Percentiles rank a stretch among this genome's conserved stretches.
Conservation (phyloP, 805 yeast genomes). For the Metschnikowia lachancei region DNA sequence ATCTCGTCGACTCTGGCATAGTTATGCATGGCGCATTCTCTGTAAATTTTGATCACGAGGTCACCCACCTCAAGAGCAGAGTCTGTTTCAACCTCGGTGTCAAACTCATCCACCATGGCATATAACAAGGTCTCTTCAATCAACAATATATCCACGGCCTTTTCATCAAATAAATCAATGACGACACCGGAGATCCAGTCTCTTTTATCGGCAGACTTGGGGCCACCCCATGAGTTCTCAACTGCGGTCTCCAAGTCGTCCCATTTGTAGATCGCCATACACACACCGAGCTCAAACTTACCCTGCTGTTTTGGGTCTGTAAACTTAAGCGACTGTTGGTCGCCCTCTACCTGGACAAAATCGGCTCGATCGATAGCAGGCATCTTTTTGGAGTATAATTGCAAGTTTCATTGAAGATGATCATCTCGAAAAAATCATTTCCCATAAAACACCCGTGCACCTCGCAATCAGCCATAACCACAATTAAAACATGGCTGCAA, state of each 20-base stretch:
- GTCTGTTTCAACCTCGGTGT: slow-evolving; percentile 82
- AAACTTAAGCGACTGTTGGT: slow-evolving; percentile 39
- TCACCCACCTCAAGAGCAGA: slow-evolving; percentile 75
- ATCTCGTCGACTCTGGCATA: slow-evolving; percentile 56
- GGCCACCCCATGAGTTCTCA: slow-evolving; percentile 93
- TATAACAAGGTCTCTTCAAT: slow-evolving; percentile 82
- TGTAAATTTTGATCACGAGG: slow-evolving; percentile 61
- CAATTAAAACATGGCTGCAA: slow-evolving; percentile 17
- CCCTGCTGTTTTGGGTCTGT: slow-evolving; percentile 68
- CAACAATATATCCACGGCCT: slow-evolving; percentile 68
- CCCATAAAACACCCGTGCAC: slow-evolving; percentile 11
- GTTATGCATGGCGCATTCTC: slow-evolving; percentile 54
- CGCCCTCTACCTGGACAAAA: slow-evolving; percentile 52
- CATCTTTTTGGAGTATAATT: slow-evolving; percentile 20
- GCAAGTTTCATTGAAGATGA: slow-evolving; percentile 5
- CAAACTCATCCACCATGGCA: slow-evolving; percentile 96
- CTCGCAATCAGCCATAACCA: neutral
- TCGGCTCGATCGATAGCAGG: slow-evolving; percentile 45
- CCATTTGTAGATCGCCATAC: slow-evolving; percentile 91
- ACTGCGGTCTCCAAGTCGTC: slow-evolving; percentile 86
- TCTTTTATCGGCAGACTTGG: slow-evolving; percentile 83
- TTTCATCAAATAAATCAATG: slow-evolving; percentile 69
- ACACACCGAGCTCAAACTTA: slow-evolving; percentile 86
- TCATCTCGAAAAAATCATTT: slow-evolving; percentile 5
- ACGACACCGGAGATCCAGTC: slow-evolving; percentile 91